A percentile compares a stretch with the other conserved stretches of the same genome.
Evolutionary conservation across 23 red algal species (phyloP).

Genomic region (Gracilaria vermiculophylla): DNA sequence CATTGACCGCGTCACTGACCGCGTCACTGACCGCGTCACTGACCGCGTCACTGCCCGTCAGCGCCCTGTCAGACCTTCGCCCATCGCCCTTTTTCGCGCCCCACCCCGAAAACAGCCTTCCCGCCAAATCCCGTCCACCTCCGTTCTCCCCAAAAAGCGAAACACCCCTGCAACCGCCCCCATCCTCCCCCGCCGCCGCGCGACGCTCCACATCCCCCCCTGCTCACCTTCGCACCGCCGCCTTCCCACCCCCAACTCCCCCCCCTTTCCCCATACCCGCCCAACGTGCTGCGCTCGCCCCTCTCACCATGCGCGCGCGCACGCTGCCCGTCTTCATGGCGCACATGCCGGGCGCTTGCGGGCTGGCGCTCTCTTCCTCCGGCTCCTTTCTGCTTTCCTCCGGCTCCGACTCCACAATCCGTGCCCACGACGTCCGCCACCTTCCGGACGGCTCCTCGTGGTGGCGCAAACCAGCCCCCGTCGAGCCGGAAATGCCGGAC

Average conservation of each 20-base stretch:
- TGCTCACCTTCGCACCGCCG: not conserved
- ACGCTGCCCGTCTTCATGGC: constrained; percentile 32
- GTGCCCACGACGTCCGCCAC: constrained; percentile 50
- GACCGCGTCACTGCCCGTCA: too few species aligned
- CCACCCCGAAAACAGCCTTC: too few species aligned
- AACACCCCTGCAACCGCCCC: not conserved
- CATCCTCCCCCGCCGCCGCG: not conserved
- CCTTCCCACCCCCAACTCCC: not conserved
- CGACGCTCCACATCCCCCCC: not conserved
- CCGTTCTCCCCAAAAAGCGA: too few species aligned
- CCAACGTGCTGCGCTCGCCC: not conserved
- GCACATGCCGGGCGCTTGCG: constrained; percentile 64
- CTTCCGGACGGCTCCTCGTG: not conserved
- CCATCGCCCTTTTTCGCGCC: too few species aligned
- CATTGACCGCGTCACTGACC: too few species aligned
- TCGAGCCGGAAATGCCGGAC: constrained; percentile 28
- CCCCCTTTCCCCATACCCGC: not conserved
- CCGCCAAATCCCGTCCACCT: too few species aligned
- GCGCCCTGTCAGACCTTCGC: too few species aligned
- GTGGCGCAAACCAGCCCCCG: constrained; percentile 8
- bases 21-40: too few species aligned
- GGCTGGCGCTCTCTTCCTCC: not conserved
- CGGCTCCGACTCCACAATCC: constrained; percentile 54
- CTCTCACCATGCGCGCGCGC: constrained; percentile 34
- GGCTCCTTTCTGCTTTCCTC: constrained; percentile 45